Conservation (phyloP, 305 asterid genomes). For the Petunia hybrid region DNA sequence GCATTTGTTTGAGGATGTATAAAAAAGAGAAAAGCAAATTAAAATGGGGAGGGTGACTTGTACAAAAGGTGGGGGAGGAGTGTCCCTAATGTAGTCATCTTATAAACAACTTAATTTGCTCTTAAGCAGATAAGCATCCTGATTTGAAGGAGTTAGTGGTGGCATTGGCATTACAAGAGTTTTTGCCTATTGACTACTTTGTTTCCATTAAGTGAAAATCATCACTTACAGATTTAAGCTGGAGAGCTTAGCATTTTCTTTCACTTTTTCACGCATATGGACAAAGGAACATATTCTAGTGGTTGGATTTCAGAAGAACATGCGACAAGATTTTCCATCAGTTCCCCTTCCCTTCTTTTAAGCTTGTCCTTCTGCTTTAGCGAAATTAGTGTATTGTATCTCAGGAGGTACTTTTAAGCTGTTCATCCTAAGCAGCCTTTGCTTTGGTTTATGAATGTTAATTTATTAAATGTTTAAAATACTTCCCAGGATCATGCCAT, state of each 20-base stretch:
- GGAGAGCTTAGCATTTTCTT: background rate
- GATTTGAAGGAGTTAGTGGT: background rate
- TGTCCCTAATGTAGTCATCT: background rate
- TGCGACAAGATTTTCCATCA: background rate
- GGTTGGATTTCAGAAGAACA: background rate
- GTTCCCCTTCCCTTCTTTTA: constrained; percentile 7
- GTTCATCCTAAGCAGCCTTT: background rate
- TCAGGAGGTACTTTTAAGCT: background rate
- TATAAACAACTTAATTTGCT: background rate
- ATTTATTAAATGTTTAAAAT: background rate
- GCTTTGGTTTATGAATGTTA: constrained; percentile 22
- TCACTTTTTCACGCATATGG: background rate
- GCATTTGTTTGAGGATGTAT: background rate
- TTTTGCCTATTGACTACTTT: background rate
- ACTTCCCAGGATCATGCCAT: background rate
- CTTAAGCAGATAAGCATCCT: constrained; percentile 3
- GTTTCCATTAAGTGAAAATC: background rate
- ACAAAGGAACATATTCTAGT: background rate
- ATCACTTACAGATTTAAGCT: background rate
- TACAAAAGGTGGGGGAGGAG: background rate
- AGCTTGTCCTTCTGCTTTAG: background rate
- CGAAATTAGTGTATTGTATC: background rate
- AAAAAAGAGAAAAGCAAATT: background rate
- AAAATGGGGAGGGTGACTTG: background rate
- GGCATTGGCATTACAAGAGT: background rate